Evolutionary conservation across 148 eudicot genomes (phyloP).

Genomic region (Arbutus unedo): DNA sequence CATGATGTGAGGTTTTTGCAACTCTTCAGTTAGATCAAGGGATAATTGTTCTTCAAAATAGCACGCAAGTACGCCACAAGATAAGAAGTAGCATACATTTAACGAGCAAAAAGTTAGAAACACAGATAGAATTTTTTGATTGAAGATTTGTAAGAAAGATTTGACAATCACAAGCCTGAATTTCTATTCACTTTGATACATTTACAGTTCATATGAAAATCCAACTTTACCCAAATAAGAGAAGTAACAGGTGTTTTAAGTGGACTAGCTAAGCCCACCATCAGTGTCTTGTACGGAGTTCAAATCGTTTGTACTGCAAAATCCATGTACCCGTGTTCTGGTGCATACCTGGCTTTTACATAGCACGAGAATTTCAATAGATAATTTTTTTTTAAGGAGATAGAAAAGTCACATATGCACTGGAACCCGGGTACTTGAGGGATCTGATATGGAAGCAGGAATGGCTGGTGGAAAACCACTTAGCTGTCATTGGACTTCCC

Average conservation of each 20-base stretch:
- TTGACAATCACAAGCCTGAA: background rate
- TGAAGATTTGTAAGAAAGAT: background rate
- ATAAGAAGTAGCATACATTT: background rate
- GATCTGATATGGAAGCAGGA: slow-evolving; percentile 10
- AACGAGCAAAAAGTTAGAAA: background rate
- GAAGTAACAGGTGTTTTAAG: slow-evolving; percentile 14
- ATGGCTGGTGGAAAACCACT: slow-evolving; percentile 8
- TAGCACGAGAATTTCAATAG: too few relatives aligned
- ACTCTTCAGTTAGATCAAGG: background rate
- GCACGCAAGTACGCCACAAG: background rate
- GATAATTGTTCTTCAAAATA: background rate
- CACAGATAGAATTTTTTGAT: background rate
- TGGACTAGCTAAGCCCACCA: slow-evolving; percentile 21
- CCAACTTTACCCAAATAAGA: background rate
- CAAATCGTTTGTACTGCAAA: too few relatives aligned
- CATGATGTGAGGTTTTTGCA: background rate
- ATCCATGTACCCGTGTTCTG: too few relatives aligned
- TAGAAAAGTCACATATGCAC: too few relatives aligned
- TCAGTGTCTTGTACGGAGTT: background rate
- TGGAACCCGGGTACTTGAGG: too few relatives aligned
- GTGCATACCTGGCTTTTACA: too few relatives aligned
- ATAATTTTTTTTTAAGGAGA: too few relatives aligned
- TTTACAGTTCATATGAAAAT: slow-evolving; percentile 3
- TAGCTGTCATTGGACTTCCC: background rate
- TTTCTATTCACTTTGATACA: background rate